Evolutionary conservation across 1,284 basidiomycete genomes (phyloP).

Genomic region (Ustilago tritici): DNA sequence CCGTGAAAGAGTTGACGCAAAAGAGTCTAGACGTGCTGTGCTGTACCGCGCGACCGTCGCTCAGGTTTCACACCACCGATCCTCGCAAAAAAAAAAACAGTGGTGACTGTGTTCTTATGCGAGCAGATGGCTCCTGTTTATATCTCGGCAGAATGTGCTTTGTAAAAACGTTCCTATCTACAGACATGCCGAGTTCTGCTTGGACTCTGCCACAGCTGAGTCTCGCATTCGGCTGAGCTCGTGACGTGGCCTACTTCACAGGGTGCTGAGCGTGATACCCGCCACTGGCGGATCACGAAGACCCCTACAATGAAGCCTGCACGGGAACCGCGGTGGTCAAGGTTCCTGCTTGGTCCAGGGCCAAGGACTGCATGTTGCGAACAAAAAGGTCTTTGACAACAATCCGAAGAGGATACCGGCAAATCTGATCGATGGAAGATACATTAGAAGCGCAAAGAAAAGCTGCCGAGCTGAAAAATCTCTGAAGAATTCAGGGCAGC

Average conservation of each 20-base stretch:
- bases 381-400: neutral
- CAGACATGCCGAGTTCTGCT: neutral
- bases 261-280: neutral
- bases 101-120: neutral
- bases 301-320: neutral
- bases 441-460: neutral
- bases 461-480: slow-evolving; percentile 5
- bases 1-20: neutral
- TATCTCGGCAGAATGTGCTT: slow-evolving; percentile 10
- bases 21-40: neutral
- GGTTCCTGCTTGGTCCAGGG: neutral
- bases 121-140: neutral
- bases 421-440: neutral
- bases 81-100: neutral
- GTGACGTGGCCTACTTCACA: neutral
- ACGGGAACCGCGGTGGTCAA: neutral
- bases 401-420: neutral
- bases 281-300: neutral
- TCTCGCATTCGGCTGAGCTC: neutral
- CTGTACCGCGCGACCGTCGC: slow-evolving; percentile 1
- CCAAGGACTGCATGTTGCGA: too few relatives aligned
- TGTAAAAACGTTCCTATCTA: neutral
- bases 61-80: slow-evolving; percentile 5
- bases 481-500: slow-evolving; percentile 31
- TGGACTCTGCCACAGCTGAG: neutral